Evolutionary conservation across 306 rosid genomes (phyloP), one percentile per base, ranked within the genome.

Genomic region (Vigna mungo): DNA sequence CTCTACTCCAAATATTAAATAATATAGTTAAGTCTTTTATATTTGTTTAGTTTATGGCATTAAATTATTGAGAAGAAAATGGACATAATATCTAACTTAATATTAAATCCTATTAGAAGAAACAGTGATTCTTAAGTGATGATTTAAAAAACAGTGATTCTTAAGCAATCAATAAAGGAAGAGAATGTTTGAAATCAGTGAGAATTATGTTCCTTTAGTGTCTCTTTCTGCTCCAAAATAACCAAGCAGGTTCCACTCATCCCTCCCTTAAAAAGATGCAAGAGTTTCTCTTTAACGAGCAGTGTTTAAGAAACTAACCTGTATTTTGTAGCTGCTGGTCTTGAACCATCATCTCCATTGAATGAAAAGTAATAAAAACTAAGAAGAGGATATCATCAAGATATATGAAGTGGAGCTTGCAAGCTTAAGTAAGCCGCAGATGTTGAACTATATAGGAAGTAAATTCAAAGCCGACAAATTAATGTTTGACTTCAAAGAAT

Each of bases 301-400:
- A 30, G 37, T 66, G 52, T 69, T 69, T 56, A 23, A 65, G 77
- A 71, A 56, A 59, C 85, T 79, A 68, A 88, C 89, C 92, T 79
- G 74, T 39, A 36, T 79, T 53, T 69, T 86, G 88, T 16, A 37
- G 80, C 52, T 68, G 88, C 79, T 68, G 69, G 74, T 87, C 88
- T 71, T 72, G 87, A 77, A 65, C 67, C 21, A 20, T n/a, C n/a
- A n/a, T 58, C 81, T 84, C 89, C 93, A 82, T 89, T 63, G 18
- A 49, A 6, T 16, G 30, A 16, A 15, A n/a, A 3, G 39, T 30
- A 14, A 15, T 13, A 34, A 63, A 64, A 66, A 3, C 34, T 49
- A 51, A n/a, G n/a, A n/a, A n/a, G 10, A 15, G 15, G 60, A 56
- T 43, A 36, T 59, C 34, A 44, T 72, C 20, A 66, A 9, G 51